Evolutionary conservation across 192 early-diverging fungal species (phyloP).

Genomic region (Paraglomus brasilianum): DNA sequence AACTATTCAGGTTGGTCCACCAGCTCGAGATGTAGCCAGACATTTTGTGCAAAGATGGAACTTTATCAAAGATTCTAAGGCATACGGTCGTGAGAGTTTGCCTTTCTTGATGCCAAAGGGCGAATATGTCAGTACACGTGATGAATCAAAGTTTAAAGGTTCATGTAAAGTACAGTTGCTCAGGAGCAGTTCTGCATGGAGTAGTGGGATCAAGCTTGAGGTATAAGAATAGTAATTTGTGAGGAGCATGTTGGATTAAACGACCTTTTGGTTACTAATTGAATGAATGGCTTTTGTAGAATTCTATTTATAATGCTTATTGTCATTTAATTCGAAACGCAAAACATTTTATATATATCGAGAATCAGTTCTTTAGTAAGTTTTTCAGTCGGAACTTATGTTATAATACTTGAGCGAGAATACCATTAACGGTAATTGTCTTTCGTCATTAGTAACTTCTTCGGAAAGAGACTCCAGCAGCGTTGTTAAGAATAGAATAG

Average conservation of each 20-base stretch:
- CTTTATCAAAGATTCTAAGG: slow-evolving; percentile 75
- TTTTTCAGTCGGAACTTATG: not conserved
- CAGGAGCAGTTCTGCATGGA: slow-evolving; percentile 67
- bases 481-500: slow-evolving; percentile 64
- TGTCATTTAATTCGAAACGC: slow-evolving; percentile 65
- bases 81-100: slow-evolving; percentile 51
- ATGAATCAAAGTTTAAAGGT: slow-evolving; percentile 56
- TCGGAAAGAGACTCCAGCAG: slow-evolving; percentile 35
- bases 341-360: slow-evolving; percentile 85
- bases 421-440: not conserved
- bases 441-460: slow-evolving; percentile 31
- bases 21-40: slow-evolving; percentile 76
- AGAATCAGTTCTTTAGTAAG: slow-evolving; percentile 89
- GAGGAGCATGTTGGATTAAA: not conserved
- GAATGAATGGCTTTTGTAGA: slow-evolving; percentile 28
- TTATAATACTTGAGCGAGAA: not conserved
- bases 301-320: slow-evolving; percentile 82
- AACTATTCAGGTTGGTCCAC: slow-evolving; percentile 57
- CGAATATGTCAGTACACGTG: slow-evolving; percentile 56
- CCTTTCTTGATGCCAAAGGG: slow-evolving; percentile 70
- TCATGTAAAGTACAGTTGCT: slow-evolving; percentile 64
- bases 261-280: not conserved
- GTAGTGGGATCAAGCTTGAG: slow-evolving; percentile 60
- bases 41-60: slow-evolving; percentile 91
- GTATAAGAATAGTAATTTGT: slow-evolving; percentile 20